These are phyloP conservation scores for Diaporthe ampelina DNA, from an alignment of 2,329 filamentous ascomycete genomes.

Conservation along the genomic window DNA sequence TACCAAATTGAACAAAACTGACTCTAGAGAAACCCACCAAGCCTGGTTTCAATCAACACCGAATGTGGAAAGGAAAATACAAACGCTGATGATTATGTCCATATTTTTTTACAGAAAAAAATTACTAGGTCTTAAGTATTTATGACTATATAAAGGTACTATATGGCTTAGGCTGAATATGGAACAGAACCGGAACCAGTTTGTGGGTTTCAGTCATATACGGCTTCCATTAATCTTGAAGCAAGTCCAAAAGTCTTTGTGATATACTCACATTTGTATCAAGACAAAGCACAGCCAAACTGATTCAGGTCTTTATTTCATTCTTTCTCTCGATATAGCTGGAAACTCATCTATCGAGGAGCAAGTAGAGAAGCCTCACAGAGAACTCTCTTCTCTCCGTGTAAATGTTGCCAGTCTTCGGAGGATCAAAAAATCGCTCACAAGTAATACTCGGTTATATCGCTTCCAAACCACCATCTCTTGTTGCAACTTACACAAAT, in stretches of 20 bases:
- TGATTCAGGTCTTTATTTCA: not conserved
- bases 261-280: not conserved
- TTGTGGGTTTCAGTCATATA: not conserved
- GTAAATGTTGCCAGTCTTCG: conserved; percentile 23
- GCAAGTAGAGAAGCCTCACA: not conserved
- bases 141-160: no score
- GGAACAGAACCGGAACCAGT: no score
- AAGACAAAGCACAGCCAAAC: not conserved
- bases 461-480: conserved; percentile 18
- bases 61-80: not conserved
- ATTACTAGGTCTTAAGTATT: no score
- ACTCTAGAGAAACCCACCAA: not conserved
- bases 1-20: not conserved
- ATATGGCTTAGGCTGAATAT: no score
- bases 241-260: no score
- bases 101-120: no score
- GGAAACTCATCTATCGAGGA: conserved; percentile 22
- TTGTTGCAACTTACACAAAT: conserved; percentile 11
- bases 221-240: not conserved
- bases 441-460: not conserved
- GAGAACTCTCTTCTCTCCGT: conserved; percentile 1
- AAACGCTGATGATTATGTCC: not conserved
- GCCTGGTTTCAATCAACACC: no score
- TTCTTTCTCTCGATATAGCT: conserved; percentile 11
- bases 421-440: conserved; percentile 19